A percentile compares a stretch with the other conserved stretches of the same genome.
Evolutionary conservation across 31 red algal genomes (phyloP).

Genomic region (Odonthalia washingtoniensis): DNA sequence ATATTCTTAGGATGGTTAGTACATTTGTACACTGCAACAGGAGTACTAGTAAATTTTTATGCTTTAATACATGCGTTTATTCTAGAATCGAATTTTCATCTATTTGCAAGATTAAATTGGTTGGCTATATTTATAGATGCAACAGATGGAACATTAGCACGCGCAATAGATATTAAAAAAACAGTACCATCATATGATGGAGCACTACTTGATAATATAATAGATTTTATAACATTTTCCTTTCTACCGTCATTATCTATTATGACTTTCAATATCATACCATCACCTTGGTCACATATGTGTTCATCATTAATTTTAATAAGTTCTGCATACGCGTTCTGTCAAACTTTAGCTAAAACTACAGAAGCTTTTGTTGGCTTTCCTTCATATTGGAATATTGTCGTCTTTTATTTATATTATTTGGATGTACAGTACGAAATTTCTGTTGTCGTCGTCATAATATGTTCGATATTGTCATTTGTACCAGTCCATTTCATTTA

Average conservation of each 20-base stretch:
- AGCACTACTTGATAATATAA: slow-evolving; percentile 73
- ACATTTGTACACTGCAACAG: slow-evolving; percentile 68
- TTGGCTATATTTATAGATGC: slow-evolving; percentile 82
- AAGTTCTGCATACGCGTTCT: slow-evolving; percentile 74
- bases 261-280: slow-evolving; percentile 44
- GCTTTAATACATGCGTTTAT: slow-evolving; percentile 45
- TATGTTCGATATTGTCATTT: slow-evolving; percentile 60
- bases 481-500: slow-evolving; percentile 79
- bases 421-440: slow-evolving; percentile 20
- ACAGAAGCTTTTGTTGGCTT: slow-evolving; percentile 80
- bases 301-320: slow-evolving; percentile 49
- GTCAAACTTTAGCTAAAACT: slow-evolving; percentile 80
- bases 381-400: slow-evolving; percentile 81
- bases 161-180: slow-evolving; percentile 69
- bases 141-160: slow-evolving; percentile 76
- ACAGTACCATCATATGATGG: slow-evolving; percentile 72
- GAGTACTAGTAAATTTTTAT: slow-evolving; percentile 65
- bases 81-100: slow-evolving; percentile 39
- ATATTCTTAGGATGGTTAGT: slow-evolving; percentile 61
- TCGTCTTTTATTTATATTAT: slow-evolving; percentile 65
- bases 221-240: slow-evolving; percentile 76
- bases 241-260: slow-evolving; percentile 68
- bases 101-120: slow-evolving; percentile 72
- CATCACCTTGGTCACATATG: not conserved
- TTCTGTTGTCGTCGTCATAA: slow-evolving; percentile 35